These are phyloP conservation scores for Hortiboletus campestris DNA, from an alignment of 768 basidiomycete species.

Conservation along the genomic window DNA sequence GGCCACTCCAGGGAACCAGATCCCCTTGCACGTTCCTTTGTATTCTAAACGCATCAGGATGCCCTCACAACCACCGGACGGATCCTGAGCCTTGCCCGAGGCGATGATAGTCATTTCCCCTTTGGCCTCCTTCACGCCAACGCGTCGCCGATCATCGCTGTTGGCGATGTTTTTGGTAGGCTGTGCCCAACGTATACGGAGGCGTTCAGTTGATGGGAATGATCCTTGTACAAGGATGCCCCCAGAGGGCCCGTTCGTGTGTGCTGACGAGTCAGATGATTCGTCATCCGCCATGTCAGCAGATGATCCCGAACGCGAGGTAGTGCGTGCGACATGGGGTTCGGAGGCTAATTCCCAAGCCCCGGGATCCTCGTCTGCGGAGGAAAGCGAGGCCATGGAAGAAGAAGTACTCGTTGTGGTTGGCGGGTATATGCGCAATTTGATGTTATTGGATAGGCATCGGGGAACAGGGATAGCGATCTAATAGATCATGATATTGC, in stretches of 20 bases:
- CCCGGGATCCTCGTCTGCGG: constrained; percentile 64
- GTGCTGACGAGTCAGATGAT: constrained; percentile 66
- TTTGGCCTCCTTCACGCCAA: constrained; percentile 66
- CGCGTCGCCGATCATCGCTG: constrained; percentile 58
- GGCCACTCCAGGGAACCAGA: constrained; percentile 84
- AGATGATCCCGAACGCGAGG: constrained; percentile 57
- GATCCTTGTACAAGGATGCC: constrained; percentile 72
- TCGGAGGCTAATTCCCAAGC: constrained; percentile 78
- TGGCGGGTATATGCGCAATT: constrained; percentile 71
- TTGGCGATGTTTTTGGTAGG: constrained; percentile 48
- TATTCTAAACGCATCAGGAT: constrained; percentile 66
- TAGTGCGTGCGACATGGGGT: constrained; percentile 63
- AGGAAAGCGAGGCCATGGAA: constrained; percentile 76
- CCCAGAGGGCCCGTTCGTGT: constrained; percentile 50
- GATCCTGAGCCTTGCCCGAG: constrained; percentile 46
- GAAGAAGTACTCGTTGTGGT: constrained; percentile 43
- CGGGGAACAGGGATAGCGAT: constrained; percentile 76
- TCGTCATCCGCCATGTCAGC: constrained; percentile 80
- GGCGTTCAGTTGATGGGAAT: constrained; percentile 72
- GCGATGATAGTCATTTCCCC: constrained; percentile 65
- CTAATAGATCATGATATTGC: constrained; percentile 36
- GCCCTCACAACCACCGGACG: constrained; percentile 45
- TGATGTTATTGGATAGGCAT: constrained; percentile 74
- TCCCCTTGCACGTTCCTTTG: constrained; percentile 67
- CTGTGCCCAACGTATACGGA: constrained; percentile 77